These are phyloP conservation scores for Kwoniella mangroviensis DNA, from an alignment of 768 basidiomycete species.

Conservation along the genomic window DNA sequence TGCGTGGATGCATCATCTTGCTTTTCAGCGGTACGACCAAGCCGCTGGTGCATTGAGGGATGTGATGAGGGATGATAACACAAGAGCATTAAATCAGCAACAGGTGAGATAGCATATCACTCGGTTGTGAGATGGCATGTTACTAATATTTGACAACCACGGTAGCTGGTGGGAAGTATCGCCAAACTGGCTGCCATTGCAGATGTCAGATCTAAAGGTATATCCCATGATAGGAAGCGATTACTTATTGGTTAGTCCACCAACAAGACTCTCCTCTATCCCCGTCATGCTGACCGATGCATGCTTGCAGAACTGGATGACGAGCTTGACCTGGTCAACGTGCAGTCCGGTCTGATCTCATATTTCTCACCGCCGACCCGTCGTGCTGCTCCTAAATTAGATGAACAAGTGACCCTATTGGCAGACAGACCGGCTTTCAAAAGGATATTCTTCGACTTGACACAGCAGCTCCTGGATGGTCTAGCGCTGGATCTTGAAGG, in stretches of 20 bases:
- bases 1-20: slow-evolving; percentile 86
- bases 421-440: slow-evolving; percentile 63
- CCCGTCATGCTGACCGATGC: not conserved
- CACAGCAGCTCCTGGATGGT: slow-evolving; percentile 73
- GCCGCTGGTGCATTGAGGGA: slow-evolving; percentile 69
- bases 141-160: slow-evolving; percentile 3
- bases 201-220: slow-evolving; percentile 61
- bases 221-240: slow-evolving; percentile 24
- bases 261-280: not conserved
- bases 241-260: slow-evolving; percentile 31
- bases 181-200: slow-evolving; percentile 85
- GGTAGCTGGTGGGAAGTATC: slow-evolving; percentile 84
- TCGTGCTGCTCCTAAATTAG: not conserved
- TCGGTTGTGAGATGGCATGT: not conserved
- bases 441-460: slow-evolving; percentile 73
- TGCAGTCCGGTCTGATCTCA: slow-evolving; percentile 72
- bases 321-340: slow-evolving; percentile 80
- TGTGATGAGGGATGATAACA: slow-evolving; percentile 64
- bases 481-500: slow-evolving; percentile 77
- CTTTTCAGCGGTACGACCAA: slow-evolving; percentile 67
- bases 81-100: slow-evolving; percentile 69
- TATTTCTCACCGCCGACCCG: slow-evolving; percentile 52
- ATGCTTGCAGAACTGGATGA: slow-evolving; percentile 73
- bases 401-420: slow-evolving; percentile 52
- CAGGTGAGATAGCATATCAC: slow-evolving; percentile 65